Evolutionary conservation across 371 early-diverging fungal species (phyloP).

Genomic region (Apophysomyces variabilis): DNA sequence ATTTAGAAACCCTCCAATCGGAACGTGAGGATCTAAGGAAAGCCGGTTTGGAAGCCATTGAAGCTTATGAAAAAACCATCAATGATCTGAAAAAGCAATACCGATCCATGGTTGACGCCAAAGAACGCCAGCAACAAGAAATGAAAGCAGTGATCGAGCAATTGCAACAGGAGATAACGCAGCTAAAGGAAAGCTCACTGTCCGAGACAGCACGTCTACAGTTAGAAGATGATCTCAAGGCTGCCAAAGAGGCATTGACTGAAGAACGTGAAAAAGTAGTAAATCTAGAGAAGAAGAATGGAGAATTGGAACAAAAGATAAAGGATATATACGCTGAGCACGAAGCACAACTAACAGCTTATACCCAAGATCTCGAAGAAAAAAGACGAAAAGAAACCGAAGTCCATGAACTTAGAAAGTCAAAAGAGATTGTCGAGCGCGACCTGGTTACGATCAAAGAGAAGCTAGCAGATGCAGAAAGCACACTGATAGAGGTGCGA

Average conservation of each 20-base stretch:
- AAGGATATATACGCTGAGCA: not conserved
- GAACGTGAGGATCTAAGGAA: constrained; percentile 32
- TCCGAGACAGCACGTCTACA: not conserved
- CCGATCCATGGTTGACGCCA: not conserved
- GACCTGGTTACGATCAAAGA: constrained; percentile 27
- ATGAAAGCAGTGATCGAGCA: not conserved
- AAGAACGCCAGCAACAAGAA: not conserved
- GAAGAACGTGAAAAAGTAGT: constrained; percentile 19
- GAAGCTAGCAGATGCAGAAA: constrained; percentile 29
- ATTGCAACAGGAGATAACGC: constrained; percentile 10
- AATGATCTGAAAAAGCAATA: not conserved
- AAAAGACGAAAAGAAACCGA: not conserved
- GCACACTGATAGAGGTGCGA: constrained; percentile 22
- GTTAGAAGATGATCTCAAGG: constrained; percentile 22
- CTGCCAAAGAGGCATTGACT: constrained; percentile 9
- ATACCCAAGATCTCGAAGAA: too few species aligned
- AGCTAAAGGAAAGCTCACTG: not conserved
- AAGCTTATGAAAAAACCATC: constrained; percentile 19
- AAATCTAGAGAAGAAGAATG: not conserved
- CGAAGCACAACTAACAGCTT: too few species aligned
- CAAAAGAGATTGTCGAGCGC: constrained; percentile 19
- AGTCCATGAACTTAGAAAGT: not conserved
- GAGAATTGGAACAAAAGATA: constrained; percentile 8
- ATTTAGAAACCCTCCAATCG: constrained; percentile 27
- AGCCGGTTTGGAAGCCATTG: constrained; percentile 22